A percentile compares a stretch with the other conserved stretches of the same genome.
These are phyloP conservation scores for Elsinoe necatrix DNA, from an alignment of 2,329 filamentous ascomycete species.

Conservation along the genomic window DNA sequence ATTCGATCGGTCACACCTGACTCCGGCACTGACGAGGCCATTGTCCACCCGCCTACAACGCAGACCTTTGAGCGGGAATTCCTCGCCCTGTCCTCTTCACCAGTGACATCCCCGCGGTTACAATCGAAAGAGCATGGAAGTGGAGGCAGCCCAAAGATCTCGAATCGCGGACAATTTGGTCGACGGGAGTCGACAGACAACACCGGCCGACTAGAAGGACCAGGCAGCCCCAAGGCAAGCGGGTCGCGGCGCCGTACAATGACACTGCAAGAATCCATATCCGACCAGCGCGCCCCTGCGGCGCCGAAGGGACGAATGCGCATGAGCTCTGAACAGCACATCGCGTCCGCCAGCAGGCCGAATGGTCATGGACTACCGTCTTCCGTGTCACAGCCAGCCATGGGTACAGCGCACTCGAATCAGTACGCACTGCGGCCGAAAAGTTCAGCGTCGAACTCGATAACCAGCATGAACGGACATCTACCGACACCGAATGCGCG, in stretches of 20 bases:
- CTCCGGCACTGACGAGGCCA: slow-evolving; percentile 15
- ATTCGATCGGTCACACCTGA: slow-evolving; percentile 63
- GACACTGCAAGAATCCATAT: slow-evolving; percentile 40
- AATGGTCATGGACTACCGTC: slow-evolving; percentile 31
- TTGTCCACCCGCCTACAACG: slow-evolving; percentile 13
- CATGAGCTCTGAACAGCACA: slow-evolving; percentile 40
- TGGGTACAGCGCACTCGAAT: slow-evolving; percentile 18
- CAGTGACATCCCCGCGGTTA: slow-evolving; percentile 3
- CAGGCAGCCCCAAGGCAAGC: slow-evolving; percentile 33
- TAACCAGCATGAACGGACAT: slow-evolving; percentile 20
- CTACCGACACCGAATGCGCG: slow-evolving; percentile 53
- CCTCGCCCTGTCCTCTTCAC: slow-evolving; percentile 14
- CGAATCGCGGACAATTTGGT: slow-evolving; percentile 25
- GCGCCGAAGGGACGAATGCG: slow-evolving; percentile 49
- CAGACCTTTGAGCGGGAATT: slow-evolving; percentile 16
- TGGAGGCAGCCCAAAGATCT: slow-evolving; percentile 18
- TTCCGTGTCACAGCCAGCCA: slow-evolving; percentile 14
- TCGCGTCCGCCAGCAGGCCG: background rate
- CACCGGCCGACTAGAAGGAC: background rate
- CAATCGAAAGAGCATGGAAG: slow-evolving; percentile 15
- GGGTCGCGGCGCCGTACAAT: slow-evolving; percentile 45
- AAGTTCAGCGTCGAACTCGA: slow-evolving; percentile 26
- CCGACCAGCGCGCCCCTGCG: slow-evolving; percentile 35
- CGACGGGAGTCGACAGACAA: slow-evolving; percentile 25
- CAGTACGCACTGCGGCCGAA: slow-evolving; percentile 20